Evolutionary conservation across 2,329 filamentous ascomycete species (phyloP).

Genomic region (Trichoderma brevicompactum): DNA sequence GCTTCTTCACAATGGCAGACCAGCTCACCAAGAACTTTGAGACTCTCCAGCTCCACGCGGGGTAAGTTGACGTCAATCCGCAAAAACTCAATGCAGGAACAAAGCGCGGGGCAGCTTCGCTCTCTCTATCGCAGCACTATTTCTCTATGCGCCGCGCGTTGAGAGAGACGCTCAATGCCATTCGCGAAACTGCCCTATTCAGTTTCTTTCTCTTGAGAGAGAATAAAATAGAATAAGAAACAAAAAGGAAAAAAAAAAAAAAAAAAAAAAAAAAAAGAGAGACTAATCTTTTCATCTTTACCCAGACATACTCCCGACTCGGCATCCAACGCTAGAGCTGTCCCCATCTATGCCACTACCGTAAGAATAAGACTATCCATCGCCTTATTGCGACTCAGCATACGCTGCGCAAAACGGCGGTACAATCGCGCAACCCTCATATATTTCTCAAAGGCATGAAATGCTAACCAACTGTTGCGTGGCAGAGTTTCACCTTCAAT

Average conservation of each 20-base stretch:
- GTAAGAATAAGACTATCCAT: conserved; percentile 39
- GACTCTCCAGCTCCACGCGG: conserved; percentile 84
- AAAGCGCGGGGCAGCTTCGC: background rate
- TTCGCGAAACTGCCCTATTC: too few relatives aligned
- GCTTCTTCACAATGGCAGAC: conserved; percentile 41
- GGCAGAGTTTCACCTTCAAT: conserved; percentile 87
- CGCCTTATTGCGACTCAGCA: background rate
- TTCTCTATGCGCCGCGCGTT: too few relatives aligned
- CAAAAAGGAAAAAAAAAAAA: background rate
- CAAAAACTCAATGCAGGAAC: conserved; percentile 4
- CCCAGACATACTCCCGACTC: conserved; percentile 77
- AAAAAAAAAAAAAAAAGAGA: background rate
- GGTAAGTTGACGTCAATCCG: conserved; percentile 54
- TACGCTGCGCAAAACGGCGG: background rate
- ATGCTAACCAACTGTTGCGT: conserved; percentile 2
- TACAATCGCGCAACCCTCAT: background rate
- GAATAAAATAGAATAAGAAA: background rate
- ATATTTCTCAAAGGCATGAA: background rate
- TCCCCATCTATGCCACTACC: conserved; percentile 95
- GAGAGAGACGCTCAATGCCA: too few relatives aligned
- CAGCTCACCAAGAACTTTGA: conserved; percentile 69
- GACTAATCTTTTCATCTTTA: conserved; percentile 26
- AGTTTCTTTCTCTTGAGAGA: too few relatives aligned
- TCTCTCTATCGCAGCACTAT: background rate
- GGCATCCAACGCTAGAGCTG: conserved; percentile 82